phyloP scores from a whole-genome alignment of 2,329 filamentous ascomycete genomes.

The Colletotrichum sp. region DNA sequence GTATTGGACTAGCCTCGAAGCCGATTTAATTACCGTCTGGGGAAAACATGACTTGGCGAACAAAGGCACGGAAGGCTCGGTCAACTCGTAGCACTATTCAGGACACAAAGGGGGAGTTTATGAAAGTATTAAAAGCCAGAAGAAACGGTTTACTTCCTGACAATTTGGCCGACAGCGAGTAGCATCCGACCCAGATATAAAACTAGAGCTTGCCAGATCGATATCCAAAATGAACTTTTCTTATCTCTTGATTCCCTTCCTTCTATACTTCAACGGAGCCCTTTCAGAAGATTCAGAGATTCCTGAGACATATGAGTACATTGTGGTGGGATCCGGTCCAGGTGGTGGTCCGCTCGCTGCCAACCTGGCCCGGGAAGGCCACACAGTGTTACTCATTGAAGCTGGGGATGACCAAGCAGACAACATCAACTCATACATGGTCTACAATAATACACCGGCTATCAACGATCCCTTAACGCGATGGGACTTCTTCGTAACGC shows the following conservation, averaged over 20 bases:
- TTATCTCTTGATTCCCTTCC: neutral
- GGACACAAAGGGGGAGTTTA: neutral
- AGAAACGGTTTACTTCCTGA: neutral
- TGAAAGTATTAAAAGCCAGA: neutral
- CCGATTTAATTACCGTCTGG: neutral
- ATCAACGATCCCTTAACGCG: neutral
- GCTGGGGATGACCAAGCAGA: neutral
- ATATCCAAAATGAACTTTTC: neutral
- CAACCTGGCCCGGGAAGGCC: neutral
- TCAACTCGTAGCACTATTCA: fast-evolving
- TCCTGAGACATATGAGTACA: neutral
- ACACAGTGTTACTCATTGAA: neutral
- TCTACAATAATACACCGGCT: neutral
- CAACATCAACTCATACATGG: neutral
- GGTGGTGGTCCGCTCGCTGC: neutral
- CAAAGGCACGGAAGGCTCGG: neutral
- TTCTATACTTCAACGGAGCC: neutral
- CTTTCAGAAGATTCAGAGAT: fast-evolving
- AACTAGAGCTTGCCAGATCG: neutral
- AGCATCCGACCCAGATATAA: neutral
- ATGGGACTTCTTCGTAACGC: slow-evolving; percentile 68
- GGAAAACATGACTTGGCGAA: neutral
- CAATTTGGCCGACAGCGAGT: neutral
- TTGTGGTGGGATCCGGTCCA: neutral
- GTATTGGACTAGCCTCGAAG: neutral